These are phyloP conservation scores for Cruciata laevipes DNA, from an alignment of 257 asterid species.

Conservation along the genomic window DNA sequence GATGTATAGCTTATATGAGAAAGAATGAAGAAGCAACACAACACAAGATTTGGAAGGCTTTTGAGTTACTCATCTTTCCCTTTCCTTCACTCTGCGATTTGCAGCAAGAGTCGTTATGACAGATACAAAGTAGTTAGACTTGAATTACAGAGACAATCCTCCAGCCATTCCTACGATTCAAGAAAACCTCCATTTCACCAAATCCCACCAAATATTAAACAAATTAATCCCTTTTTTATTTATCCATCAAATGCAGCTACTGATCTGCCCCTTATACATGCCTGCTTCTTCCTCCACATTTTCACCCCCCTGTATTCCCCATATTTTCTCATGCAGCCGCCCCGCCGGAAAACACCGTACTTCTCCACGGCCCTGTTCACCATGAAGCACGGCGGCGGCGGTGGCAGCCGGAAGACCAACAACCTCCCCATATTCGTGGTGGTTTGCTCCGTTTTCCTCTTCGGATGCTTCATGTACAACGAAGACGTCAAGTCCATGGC, in stretches of 20 bases:
- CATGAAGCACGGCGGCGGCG: slow-evolving; percentile 47
- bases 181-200: slow-evolving; percentile 55
- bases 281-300: slow-evolving; percentile 14
- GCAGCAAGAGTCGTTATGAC: slow-evolving; percentile 3
- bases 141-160: slow-evolving; percentile 33
- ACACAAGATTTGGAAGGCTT: slow-evolving; percentile 10
- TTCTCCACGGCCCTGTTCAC: slow-evolving; percentile 24
- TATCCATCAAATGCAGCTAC: not conserved
- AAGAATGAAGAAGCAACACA: not conserved
- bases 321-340: slow-evolving; percentile 43
- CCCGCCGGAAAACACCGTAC: slow-evolving; percentile 52
- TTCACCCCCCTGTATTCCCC: slow-evolving; percentile 1
- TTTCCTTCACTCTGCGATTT: slow-evolving; percentile 7
- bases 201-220: slow-evolving; percentile 26
- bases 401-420: slow-evolving; percentile 38
- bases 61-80: slow-evolving; percentile 17
- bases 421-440: slow-evolving; percentile 45
- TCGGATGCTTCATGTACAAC: slow-evolving; percentile 75
- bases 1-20: not conserved
- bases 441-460: slow-evolving; percentile 55
- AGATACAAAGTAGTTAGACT: slow-evolving; percentile 9
- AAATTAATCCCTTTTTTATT: not conserved
- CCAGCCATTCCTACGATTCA: slow-evolving; percentile 32
- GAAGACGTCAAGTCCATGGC: slow-evolving; percentile 73
- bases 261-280: not conserved